Conservation (phyloP, 306 rosid species). For the Hippophae tibetana region DNA sequence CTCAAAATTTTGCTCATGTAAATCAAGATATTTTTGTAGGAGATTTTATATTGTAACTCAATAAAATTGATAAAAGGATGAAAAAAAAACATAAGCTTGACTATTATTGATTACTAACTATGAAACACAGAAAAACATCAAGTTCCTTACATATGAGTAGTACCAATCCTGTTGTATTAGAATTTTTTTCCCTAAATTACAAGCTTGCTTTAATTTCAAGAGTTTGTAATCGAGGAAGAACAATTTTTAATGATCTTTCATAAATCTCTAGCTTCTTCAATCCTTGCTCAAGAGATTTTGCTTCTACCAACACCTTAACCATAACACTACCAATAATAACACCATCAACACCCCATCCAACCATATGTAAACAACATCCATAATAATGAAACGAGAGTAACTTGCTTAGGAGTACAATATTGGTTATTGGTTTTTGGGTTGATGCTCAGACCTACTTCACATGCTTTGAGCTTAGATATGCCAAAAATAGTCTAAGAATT, state of each 20-base stretch:
- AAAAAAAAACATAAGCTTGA: too few relatives aligned
- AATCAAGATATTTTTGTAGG: too few relatives aligned
- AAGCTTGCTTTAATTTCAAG: background rate
- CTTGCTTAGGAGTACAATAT: background rate
- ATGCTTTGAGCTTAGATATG: constrained; percentile 78
- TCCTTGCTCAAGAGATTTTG: constrained; percentile 68
- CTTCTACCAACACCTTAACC: constrained; percentile 73
- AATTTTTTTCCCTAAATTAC: too few relatives aligned
- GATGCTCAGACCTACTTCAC: constrained; percentile 51
- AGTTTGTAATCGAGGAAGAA: constrained; percentile 32
- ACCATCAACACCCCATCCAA: constrained; percentile 93
- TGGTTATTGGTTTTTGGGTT: background rate
- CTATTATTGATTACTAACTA: too few relatives aligned
- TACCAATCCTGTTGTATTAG: too few relatives aligned
- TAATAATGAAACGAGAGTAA: background rate
- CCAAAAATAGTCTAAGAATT: constrained; percentile 20
- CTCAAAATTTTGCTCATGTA: too few relatives aligned
- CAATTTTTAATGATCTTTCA: constrained; percentile 47
- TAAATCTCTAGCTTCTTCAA: constrained; percentile 57
- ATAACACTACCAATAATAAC: constrained; percentile 89
- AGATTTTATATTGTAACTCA: too few relatives aligned
- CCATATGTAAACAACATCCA: constrained; percentile 33
- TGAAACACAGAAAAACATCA: too few relatives aligned
- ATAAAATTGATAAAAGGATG: too few relatives aligned
- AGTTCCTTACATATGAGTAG: too few relatives aligned